A percentile compares a stretch with the other conserved stretches of the same genome.
Conservation (phyloP, 1,284 basidiomycete species). For the Trametes pubescens region DNA sequence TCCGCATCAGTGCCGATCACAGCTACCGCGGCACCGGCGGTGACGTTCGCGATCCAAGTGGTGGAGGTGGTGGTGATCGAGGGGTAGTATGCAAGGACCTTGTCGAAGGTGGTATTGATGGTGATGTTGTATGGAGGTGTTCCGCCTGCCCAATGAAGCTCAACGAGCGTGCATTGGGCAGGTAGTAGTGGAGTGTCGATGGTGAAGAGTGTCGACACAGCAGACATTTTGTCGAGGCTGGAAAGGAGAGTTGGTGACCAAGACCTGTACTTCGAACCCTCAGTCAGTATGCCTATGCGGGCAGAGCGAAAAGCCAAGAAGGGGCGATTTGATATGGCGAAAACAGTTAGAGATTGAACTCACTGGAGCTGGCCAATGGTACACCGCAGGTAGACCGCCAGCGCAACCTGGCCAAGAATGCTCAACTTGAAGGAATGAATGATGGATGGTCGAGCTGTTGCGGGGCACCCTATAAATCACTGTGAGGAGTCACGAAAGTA, state of each 20-base stretch:
- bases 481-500: background rate
- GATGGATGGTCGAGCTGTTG: background rate
- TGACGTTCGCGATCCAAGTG: slow-evolving; percentile 2
- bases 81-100: background rate
- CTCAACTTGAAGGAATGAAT: background rate
- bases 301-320: too few relatives aligned
- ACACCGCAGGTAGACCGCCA: background rate
- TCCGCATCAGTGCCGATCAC: background rate
- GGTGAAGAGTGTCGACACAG: background rate
- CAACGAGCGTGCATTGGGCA: background rate
- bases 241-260: too few relatives aligned
- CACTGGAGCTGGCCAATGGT: background rate
- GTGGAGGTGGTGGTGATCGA: background rate
- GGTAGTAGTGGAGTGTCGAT: background rate
- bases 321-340: too few relatives aligned
- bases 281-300: too few relatives aligned
- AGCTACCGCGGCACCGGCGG: background rate
- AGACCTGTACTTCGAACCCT: too few relatives aligned
- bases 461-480: background rate
- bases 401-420: background rate
- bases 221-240: too few relatives aligned
- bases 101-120: background rate
- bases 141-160: slow-evolving; percentile 1
- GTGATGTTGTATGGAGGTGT: slow-evolving; percentile 6
- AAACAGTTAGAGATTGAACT: background rate